Evolutionary conservation across 2,329 filamentous ascomycete genomes (phyloP), one percentile per base, ranked within the genome.

Genomic region (Hypoxylon sp.): DNA sequence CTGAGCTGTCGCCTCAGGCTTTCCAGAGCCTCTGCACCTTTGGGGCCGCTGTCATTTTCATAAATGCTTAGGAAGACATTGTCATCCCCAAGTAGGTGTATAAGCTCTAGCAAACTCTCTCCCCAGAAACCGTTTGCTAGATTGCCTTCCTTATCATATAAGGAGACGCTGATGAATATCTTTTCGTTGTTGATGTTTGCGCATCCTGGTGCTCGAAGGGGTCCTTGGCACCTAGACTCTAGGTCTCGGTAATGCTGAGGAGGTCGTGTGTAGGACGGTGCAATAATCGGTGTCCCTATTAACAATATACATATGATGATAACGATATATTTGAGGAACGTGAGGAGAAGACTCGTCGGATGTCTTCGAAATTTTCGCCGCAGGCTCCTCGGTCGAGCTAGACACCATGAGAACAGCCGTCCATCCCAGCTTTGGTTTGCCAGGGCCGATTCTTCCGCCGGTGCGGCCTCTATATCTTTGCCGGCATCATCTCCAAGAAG

Each of bases 41-140:
- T 78, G 1, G 82, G 78, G 1, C 89, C 88, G 30, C 89, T 86
- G 73, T 91, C 87, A 71, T 91, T 91, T 74, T 92, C 91, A 75
- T 92, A 93, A 30, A 94, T 86, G 76, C 89, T 91, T 58, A 94
- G 77, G 73, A 88, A 91, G 1, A 90, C 87, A 72, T 92, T 91
- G 34, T 90, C 81, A 12, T 84, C 83, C 0, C 91, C 91, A 37
- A 94, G 81, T 29, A 91, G 75, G 51, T 91, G 81, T 30, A 93
- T 84, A 57, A 94, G 77, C 19, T 87, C 80, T 41, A 89, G 74
- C 0, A 94, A 74, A 23, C 84, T 82, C 63, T 83, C 75, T 0
- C 88, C 90, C 91, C 91, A 94, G 27, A 81, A 79, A 1, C 90
- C 90, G 5, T 82, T 79, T 0, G 89, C 85, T 19, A 93, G 79